Evolutionary conservation across 345 rosid species (phyloP).

Genomic region (Arabidopsis thaliana): TAIR10.1 NC_003076.8:5353501-5354000

Average conservation of each 20-base stretch:
- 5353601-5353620: conserved; percentile 49
- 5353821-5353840: neutral
- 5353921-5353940: neutral
- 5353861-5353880: conserved; percentile 68
- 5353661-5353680: conserved; percentile 15
- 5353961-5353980: too few species aligned
- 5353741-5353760: conserved; percentile 24
- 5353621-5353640: conserved; percentile 50
- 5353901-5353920: conserved; percentile 43
- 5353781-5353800: neutral
- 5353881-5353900: conserved; percentile 64
- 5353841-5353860: conserved; percentile 47
- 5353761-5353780: neutral
- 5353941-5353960: too few species aligned
- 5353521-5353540: neutral
- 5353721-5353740: conserved; percentile 51
- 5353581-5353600: conserved; percentile 56
- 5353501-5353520: neutral
- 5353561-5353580: conserved; percentile 45
- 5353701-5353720: conserved; percentile 46
- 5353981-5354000: too few species aligned
- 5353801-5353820: neutral
- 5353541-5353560: conserved; percentile 42
- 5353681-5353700: conserved; percentile 44
- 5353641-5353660: conserved; percentile 53